Conservation (phyloP, 768 basidiomycete species). For the Mycena olivaceomarginata region DNA sequence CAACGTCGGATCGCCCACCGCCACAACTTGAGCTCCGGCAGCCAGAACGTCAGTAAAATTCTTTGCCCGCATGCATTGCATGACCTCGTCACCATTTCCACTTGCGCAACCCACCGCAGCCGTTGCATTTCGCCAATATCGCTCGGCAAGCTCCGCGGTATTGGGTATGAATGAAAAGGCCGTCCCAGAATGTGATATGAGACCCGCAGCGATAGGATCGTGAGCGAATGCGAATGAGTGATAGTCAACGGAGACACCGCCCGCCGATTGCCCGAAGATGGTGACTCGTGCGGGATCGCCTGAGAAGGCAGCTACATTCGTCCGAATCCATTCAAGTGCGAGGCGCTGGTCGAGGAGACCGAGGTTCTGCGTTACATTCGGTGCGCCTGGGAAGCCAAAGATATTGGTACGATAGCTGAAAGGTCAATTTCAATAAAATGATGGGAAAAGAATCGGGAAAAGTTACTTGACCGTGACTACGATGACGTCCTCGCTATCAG, state of each 20-base stretch:
- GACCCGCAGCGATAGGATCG: constrained; percentile 29
- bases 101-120: constrained; percentile 23
- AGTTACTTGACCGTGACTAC: constrained; percentile 31
- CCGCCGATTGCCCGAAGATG: constrained; percentile 34
- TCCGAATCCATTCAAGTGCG: constrained; percentile 28
- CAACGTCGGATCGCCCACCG: constrained; percentile 24
- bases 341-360: constrained; percentile 34
- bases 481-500: constrained; percentile 32
- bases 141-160: constrained; percentile 19
- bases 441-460: background rate
- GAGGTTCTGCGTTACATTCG: constrained; percentile 17
- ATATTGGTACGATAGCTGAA: constrained; percentile 35
- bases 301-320: constrained; percentile 20
- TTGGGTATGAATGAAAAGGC: constrained; percentile 29
- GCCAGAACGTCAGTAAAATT: constrained; percentile 18
- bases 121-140: constrained; percentile 24
- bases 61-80: constrained; percentile 31
- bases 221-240: constrained; percentile 34
- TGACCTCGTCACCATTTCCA: constrained; percentile 18
- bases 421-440: background rate
- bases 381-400: constrained; percentile 36
- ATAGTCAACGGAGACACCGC: constrained; percentile 27
- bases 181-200: constrained; percentile 32
- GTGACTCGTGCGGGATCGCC: constrained; percentile 27
- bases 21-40: constrained; percentile 26